phyloP scores from a whole-genome alignment of 2,329 filamentous ascomycete species.

The Pezizomycotina sp. region DNA sequence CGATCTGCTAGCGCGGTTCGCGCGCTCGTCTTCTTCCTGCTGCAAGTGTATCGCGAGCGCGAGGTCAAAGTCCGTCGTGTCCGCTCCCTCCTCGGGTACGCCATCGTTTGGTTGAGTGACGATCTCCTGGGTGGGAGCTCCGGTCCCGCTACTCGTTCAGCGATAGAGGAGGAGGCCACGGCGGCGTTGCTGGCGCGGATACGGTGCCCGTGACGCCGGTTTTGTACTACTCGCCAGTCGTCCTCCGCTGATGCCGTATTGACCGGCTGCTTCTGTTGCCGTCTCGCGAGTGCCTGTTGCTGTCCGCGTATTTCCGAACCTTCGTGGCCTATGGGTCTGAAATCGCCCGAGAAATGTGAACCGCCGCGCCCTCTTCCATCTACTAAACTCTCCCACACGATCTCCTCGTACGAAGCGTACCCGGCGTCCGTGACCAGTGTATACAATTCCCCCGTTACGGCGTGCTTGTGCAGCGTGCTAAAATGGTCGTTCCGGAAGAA shows the following conservation, averaged over 20 bases:
- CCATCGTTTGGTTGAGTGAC: conserved; percentile 77
- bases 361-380: conserved; percentile 72
- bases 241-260: conserved; percentile 19
- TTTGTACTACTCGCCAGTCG: conserved; percentile 11
- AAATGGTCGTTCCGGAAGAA: conserved; percentile 97
- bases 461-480: conserved; percentile 80
- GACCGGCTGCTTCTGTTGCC: conserved; percentile 18
- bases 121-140: conserved; percentile 53
- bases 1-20: too few species aligned
- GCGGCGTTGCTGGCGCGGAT: neutral
- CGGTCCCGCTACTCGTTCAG: conserved; percentile 10
- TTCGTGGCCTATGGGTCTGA: conserved; percentile 53
- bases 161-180: conserved; percentile 10
- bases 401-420: conserved; percentile 70
- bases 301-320: conserved; percentile 20
- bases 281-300: conserved; percentile 12
- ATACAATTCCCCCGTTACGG: conserved; percentile 44
- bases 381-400: conserved; percentile 88
- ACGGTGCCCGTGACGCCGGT: neutral
- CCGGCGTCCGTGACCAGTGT: conserved; percentile 86
- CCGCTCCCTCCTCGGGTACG: conserved; percentile 18
- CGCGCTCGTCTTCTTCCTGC: conserved; percentile 73
- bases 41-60: conserved; percentile 83
- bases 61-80: conserved; percentile 46
- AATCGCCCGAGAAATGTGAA: conserved; percentile 80